phyloP scores from a whole-genome alignment of 108 stramenopile genomes.

The Asterionellopsis glacialis region DNA sequence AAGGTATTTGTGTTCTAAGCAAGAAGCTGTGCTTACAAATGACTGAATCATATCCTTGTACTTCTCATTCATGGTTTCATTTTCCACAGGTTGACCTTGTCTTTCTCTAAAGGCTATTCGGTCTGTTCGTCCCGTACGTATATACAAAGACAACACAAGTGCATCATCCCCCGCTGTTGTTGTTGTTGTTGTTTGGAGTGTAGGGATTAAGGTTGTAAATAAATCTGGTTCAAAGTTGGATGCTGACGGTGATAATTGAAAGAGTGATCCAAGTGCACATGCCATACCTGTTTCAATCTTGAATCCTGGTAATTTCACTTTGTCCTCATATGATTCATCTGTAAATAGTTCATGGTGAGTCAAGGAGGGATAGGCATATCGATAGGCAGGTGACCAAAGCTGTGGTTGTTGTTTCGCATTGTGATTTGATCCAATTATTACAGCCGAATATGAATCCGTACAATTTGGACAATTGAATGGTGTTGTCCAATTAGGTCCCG shows the following conservation, averaged over 20 bases:
- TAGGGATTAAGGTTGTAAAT: conserved; percentile 9
- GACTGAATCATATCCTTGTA: neutral
- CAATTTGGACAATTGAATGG: neutral
- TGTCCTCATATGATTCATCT: neutral
- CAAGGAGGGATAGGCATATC: neutral
- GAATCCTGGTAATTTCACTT: neutral
- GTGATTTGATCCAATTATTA: neutral
- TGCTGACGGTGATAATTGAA: neutral
- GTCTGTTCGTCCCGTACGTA: conserved; percentile 12
- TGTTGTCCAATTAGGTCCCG: neutral
- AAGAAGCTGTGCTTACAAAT: neutral
- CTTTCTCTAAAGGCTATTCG: no score
- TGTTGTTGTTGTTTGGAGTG: no score
- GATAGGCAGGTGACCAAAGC: neutral
- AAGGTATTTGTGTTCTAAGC: conserved; percentile 1
- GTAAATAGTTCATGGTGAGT: neutral
- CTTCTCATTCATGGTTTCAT: neutral
- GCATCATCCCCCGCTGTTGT: neutral
- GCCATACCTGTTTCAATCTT: conserved; percentile 5
- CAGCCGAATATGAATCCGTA: no score
- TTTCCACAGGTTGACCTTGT: no score
- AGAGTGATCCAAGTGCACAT: conserved; percentile 1
- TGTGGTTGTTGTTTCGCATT: neutral
- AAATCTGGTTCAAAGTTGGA: conserved; percentile 8
- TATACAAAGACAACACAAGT: conserved; percentile 17